Conservation (phyloP, 192 early-diverging fungal genomes). For the Backusella luteola region DNA sequence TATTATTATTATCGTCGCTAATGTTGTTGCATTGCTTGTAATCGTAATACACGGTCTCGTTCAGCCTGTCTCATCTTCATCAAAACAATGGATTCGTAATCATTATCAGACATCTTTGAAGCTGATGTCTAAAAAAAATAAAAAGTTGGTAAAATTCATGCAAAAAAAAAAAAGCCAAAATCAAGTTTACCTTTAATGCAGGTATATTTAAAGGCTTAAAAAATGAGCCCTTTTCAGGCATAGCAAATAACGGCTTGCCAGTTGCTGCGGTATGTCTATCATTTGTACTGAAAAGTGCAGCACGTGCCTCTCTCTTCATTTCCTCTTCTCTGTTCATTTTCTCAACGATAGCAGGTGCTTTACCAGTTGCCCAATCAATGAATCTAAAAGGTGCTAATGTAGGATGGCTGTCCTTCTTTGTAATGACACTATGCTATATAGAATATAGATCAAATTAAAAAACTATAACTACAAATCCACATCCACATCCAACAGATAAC, state of each 20-base stretch:
- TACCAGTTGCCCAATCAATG: constrained; percentile 46
- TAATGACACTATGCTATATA: constrained; percentile 40
- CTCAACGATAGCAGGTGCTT: constrained; percentile 37
- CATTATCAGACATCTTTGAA: constrained; percentile 28
- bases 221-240: constrained; percentile 2
- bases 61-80: constrained; percentile 46
- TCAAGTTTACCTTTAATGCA: not conserved
- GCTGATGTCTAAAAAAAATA: constrained; percentile 21
- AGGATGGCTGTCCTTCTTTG: constrained; percentile 32
- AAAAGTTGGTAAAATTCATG: not conserved
- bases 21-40: constrained; percentile 7
- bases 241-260: constrained; percentile 20
- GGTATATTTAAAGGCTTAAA: constrained; percentile 12
- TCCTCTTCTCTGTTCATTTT: constrained; percentile 29
- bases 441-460: not conserved
- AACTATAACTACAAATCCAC: not conserved
- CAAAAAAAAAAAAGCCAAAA: not conserved
- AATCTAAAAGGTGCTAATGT: constrained; percentile 34
- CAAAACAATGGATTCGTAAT: constrained; percentile 47
- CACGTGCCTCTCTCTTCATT: constrained; percentile 7
- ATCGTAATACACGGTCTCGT: constrained; percentile 25
- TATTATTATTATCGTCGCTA: not conserved
- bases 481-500: not conserved
- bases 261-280: constrained; percentile 8
- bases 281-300: constrained; percentile 7